Base-by-base conservation (phyloP, 805 yeast genomes). In the Ogataea trehaloabstinens region DNA sequence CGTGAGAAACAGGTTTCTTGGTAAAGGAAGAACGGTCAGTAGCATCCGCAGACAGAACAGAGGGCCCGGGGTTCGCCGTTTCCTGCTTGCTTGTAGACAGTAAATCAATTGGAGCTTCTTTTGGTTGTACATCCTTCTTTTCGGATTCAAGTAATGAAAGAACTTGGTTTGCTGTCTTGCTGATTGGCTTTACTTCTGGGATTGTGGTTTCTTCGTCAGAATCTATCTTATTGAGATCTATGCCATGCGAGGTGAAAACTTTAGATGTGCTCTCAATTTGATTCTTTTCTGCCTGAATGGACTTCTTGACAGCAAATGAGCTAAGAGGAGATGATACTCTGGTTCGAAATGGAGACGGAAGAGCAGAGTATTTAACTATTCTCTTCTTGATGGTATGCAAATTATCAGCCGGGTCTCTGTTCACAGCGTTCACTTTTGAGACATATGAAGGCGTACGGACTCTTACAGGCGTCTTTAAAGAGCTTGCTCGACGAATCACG, bases 301-400 rank as follows among this genome's bases (percentile, higher is more conserved):
- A 24, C 24, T 42, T 46, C 22, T 42, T 44, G 24, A 45, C 56
- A n/a, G 51, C 38, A 34, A 44, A 49, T 5, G 51, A 37, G 4
- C 48, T 47, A 21, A 60, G 44, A 4, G 66, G 64, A 3, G 66
- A 56, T 6, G 52, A 46, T 3, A 55, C 44, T 25, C 60, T 44
- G 21, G 47, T 39, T 27, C 53, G 46, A 31, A 52, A 49, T 4
- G 63, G 59, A 2, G 57, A 53, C 4, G 63, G 58, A 8, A 57
- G 42, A 6, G 52, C 38, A 5, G 61, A 48, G 30, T 57, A 61
- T 18, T 44, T 47, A 4, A 58, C 51, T 22, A 62, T 51, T 40
- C 66, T 50, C 35, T 49, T 49, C 34, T 51, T 60, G 31, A 41
- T 42, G 2, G 58, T 46, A 12, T 43, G 48, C 8, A 49, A 54